Evolutionary conservation across 148 eudicot species (phyloP).

Genomic region (Mesembryanthemum crystallinum): DNA sequence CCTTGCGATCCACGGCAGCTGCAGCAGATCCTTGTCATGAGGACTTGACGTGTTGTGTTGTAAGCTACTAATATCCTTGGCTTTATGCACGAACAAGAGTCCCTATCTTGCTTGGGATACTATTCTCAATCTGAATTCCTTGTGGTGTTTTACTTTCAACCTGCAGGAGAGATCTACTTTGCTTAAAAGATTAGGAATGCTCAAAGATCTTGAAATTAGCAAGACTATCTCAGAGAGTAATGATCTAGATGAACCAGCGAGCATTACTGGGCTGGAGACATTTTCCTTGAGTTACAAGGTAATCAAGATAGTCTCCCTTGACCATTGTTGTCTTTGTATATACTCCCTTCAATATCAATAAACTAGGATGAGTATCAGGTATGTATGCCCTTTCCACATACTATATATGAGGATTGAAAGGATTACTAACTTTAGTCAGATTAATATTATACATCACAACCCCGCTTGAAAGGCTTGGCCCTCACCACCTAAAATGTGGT

Average conservation of each 20-base stretch:
- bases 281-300: slow-evolving; percentile 94
- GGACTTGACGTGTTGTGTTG: slow-evolving; percentile 93
- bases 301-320: slow-evolving; percentile 6
- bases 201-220: slow-evolving; percentile 81
- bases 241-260: slow-evolving; percentile 75
- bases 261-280: slow-evolving; percentile 88
- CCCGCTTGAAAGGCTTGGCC: not conserved
- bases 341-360: slow-evolving; percentile 6
- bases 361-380: not conserved
- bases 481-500: slow-evolving; percentile 1
- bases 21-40: slow-evolving; percentile 97
- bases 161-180: slow-evolving; percentile 82
- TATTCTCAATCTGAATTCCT: slow-evolving; percentile 6
- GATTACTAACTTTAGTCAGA: not conserved
- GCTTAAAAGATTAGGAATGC: slow-evolving; percentile 65
- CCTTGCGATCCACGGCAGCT: slow-evolving; percentile 92
- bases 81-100: slow-evolving; percentile 3
- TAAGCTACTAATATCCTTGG: slow-evolving; percentile 34
- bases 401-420: not conserved
- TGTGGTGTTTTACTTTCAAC: slow-evolving; percentile 11
- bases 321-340: not conserved
- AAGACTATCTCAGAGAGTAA: slow-evolving; percentile 42
- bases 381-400: not conserved
- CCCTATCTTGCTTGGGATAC: not conserved
- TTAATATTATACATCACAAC: not conserved